Base-by-base conservation (phyloP, 208 protist species). In the Trypanosoma grayi region DNA sequence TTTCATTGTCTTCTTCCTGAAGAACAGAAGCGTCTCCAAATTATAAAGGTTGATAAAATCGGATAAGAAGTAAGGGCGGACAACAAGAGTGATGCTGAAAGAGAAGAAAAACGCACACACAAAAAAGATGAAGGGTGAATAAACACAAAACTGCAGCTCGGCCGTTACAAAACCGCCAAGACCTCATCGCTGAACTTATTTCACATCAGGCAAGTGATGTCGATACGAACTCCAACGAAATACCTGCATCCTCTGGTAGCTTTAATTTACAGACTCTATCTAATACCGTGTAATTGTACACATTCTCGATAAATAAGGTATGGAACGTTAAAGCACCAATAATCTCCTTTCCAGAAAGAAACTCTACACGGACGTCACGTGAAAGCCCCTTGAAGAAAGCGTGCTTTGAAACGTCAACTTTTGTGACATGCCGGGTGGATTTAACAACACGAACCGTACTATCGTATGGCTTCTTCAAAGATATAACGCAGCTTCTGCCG, bases 261-360 rank as follows among this genome's bases (percentile, higher is more conserved):
- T 65, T 66, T 36, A 76, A 54, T 47, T 76, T 79, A 31, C 46
- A 66, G 31, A 90, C 56, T 63, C 74, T 74, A 36, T 90, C 79
- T 34, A 86, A 58, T 2, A 31, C 70, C 2, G 8, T 57, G 3
- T 63, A 67, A 8, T 14, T 14, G 46, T 83, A 87, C 14, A 22
- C 34, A 27, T 63, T 57, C 45, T 87, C 45, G 53, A 85, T 63
- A 36, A 87, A 85, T 16, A 85, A 62, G 24, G 77, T 81, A 63
- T 78, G 53, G 31, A 87, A 53, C 14, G 62, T 79, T 4, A 87
- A 69, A 14, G 70, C 66, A 2, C 77, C 77, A 22, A 77, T 31
- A 39, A 73, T 24, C 10, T 41, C 36, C 14, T 69, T 53, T 20
- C 62, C 60, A 46, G 60, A 68, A 10, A 24, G 31, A 56, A 82